Evolutionary conservation across 1,284 basidiomycete species (phyloP).

Genomic region (Sparassis latifolia): DNA sequence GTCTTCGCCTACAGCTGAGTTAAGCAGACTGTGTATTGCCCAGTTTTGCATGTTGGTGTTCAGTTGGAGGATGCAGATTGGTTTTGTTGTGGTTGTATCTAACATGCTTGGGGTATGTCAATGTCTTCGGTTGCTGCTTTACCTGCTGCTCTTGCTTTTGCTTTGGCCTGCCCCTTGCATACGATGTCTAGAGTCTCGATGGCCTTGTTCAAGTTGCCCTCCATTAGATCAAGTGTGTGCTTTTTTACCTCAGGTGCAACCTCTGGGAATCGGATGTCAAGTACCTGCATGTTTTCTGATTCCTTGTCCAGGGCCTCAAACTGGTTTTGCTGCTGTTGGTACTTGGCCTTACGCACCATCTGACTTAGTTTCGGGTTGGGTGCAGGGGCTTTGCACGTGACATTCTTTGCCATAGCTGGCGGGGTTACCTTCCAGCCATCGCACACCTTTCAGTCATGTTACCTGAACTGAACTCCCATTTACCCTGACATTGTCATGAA

Average conservation of each 20-base stretch:
- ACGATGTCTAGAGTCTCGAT: not conserved
- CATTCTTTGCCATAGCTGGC: no score
- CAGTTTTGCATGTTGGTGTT: not conserved
- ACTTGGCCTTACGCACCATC: no score
- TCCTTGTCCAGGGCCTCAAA: not conserved
- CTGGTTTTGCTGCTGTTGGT: not conserved
- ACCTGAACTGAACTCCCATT: no score
- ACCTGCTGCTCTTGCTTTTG: not conserved
- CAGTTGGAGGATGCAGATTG: not conserved
- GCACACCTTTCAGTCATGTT: no score
- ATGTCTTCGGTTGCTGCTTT: not conserved
- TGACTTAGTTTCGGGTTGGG: no score
- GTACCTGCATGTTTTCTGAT: not conserved
- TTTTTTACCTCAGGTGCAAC: not conserved
- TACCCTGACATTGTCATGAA: no score
- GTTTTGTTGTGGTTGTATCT: not conserved
- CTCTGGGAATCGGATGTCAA: not conserved
- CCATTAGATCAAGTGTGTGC: not conserved
- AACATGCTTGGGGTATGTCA: not conserved
- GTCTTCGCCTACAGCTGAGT: not conserved
- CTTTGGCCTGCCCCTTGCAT: no score
- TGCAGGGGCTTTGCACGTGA: no score
- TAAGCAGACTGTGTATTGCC: not conserved
- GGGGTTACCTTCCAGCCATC: not conserved
- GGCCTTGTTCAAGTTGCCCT: not conserved